These are phyloP conservation scores for Saraca asoca DNA, from an alignment of 331 rosid genomes.

Conservation along the genomic window DNA sequence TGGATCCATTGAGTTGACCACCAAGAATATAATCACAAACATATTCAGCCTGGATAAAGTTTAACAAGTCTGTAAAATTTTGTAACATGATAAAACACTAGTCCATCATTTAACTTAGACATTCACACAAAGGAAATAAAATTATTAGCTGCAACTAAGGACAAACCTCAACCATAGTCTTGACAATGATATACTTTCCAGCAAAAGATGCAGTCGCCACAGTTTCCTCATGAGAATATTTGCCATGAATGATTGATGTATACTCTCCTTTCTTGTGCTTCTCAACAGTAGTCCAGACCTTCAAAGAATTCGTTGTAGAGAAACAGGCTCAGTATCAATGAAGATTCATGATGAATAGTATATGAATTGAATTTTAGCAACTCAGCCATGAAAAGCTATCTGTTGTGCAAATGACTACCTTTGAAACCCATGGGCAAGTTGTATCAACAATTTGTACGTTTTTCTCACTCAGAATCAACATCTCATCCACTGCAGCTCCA, in stretches of 20 bases:
- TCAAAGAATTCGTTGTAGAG: slow-evolving; percentile 33
- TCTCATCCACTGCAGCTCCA: slow-evolving; percentile 96
- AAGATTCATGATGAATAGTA: slow-evolving; percentile 23
- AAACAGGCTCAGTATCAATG: slow-evolving; percentile 31
- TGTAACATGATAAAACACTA: slow-evolving; percentile 6
- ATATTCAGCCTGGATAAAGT: slow-evolving; percentile 67
- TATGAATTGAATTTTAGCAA: slow-evolving; percentile 18
- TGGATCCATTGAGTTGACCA: slow-evolving; percentile 83
- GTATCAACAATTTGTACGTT: slow-evolving; percentile 92
- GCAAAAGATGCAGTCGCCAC: slow-evolving; percentile 97
- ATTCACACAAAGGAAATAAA: slow-evolving; percentile 2
- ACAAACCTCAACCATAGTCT: slow-evolving; percentile 84
- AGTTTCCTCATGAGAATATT: slow-evolving; percentile 92
- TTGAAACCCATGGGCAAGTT: slow-evolving; percentile 98
- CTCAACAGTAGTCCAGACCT: slow-evolving; percentile 95
- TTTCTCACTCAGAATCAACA: slow-evolving; percentile 76
- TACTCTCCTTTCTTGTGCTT: slow-evolving; percentile 94
- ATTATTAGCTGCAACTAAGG: slow-evolving; percentile 27
- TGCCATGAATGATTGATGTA: slow-evolving; percentile 90
- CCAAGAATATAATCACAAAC: slow-evolving; percentile 92
- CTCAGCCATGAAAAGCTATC: slow-evolving; percentile 14
- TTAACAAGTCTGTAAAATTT: background rate
- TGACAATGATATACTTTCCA: slow-evolving; percentile 76
- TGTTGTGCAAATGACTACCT: slow-evolving; percentile 47
- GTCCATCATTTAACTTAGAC: background rate